Evolutionary conservation across 805 yeast species (phyloP).

Genomic region (Pichia rugopelliculosa): DNA sequence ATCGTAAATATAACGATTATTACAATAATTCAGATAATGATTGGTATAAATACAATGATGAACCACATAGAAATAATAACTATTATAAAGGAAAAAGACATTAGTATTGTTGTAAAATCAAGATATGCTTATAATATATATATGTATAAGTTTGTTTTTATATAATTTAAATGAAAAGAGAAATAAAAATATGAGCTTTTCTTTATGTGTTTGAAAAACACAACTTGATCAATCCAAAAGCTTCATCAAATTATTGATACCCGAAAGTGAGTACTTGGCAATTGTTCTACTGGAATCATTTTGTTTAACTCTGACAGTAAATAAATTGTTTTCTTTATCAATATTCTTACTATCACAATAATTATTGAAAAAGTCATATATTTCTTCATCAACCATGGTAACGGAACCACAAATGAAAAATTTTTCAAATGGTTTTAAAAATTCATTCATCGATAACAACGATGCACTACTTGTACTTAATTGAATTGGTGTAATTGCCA

Average conservation of each 20-base stretch:
- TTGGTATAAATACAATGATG: not conserved
- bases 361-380: constrained; percentile 47
- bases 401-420: constrained; percentile 59
- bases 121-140: not conserved
- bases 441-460: not conserved
- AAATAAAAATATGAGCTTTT: too few species aligned
- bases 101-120: too few species aligned
- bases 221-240: constrained; percentile 30
- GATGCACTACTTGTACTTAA: not conserved
- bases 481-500: not conserved
- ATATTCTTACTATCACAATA: constrained; percentile 24
- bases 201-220: not conserved
- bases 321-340: constrained; percentile 35
- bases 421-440: constrained; percentile 28
- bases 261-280: constrained; percentile 58
- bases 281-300: constrained; percentile 24
- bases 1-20: not conserved
- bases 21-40: not conserved
- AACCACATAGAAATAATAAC: not conserved
- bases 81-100: not conserved
- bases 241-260: constrained; percentile 60
- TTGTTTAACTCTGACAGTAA: constrained; percentile 56
- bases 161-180: not conserved
- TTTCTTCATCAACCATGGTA: constrained; percentile 61
- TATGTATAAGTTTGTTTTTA: too few species aligned